These are phyloP conservation scores for Boletellus sp. DNA, from an alignment of 768 basidiomycete genomes.

Conservation along the genomic window DNA sequence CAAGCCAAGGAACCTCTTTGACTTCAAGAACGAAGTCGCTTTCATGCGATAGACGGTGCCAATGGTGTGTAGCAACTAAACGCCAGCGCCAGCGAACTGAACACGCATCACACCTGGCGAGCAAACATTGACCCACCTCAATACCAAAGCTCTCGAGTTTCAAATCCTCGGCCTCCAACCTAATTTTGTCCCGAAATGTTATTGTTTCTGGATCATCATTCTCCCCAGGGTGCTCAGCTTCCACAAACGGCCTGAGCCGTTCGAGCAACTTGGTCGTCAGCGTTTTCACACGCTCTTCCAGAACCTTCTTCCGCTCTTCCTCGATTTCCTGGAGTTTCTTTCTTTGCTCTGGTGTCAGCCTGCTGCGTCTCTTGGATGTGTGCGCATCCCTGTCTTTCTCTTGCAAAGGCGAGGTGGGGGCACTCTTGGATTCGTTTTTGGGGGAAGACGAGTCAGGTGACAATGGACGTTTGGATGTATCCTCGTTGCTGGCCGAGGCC, in stretches of 20 bases:
- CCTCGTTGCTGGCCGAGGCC: constrained; percentile 18
- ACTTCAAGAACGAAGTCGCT: constrained; percentile 86
- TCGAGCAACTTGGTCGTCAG: constrained; percentile 81
- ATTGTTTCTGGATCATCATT: constrained; percentile 80
- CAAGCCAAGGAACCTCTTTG: constrained; percentile 87
- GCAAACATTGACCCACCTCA: constrained; percentile 54
- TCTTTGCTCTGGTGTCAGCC: constrained; percentile 77
- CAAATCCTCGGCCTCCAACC: constrained; percentile 85
- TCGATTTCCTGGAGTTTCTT: constrained; percentile 83
- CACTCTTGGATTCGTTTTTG: constrained; percentile 22
- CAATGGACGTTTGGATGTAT: constrained; percentile 12
- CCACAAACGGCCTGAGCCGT: constrained; percentile 84
- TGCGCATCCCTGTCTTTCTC: constrained; percentile 40
- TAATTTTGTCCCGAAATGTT: constrained; percentile 73
- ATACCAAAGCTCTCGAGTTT: constrained; percentile 98
- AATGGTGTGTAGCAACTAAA: constrained; percentile 82
- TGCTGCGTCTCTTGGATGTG: constrained; percentile 37
- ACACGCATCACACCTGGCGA: not conserved
- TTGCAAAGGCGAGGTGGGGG: constrained; percentile 23
- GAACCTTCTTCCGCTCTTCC: constrained; percentile 70
- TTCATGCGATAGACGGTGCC: constrained; percentile 93
- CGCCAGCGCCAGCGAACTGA: not conserved
- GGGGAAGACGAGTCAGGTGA: constrained; percentile 15
- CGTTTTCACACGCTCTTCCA: constrained; percentile 72
- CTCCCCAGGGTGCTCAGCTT: constrained; percentile 79